phyloP scores from a whole-genome alignment of 345 rosid species.

The Citrus reticulata region DNA sequence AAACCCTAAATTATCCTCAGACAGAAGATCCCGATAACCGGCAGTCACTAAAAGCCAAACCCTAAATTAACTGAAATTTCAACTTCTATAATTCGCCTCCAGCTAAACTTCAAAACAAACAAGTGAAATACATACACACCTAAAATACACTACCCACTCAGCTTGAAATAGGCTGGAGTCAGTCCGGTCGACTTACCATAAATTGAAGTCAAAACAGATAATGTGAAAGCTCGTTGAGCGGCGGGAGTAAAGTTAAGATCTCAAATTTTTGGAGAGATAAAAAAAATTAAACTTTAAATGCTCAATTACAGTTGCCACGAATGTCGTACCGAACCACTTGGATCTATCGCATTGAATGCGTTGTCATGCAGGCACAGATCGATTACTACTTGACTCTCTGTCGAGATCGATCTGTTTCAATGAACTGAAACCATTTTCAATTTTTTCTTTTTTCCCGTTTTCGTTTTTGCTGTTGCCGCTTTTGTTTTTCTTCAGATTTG shows the following conservation, averaged over 20 bases:
- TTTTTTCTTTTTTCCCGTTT: neutral
- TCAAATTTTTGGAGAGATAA: conserved; percentile 2
- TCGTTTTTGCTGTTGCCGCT: conserved; percentile 5
- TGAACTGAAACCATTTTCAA: neutral
- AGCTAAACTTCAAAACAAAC: conserved; percentile 4
- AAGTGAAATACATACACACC: conserved; percentile 17
- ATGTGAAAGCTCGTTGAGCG: neutral
- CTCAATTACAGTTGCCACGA: conserved; percentile 19
- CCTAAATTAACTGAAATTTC: conserved; percentile 28
- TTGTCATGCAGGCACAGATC: conserved; percentile 22
- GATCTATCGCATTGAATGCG: conserved; percentile 47
- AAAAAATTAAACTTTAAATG: conserved; percentile 3
- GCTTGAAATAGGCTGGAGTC: neutral
- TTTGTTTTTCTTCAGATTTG: conserved; percentile 23
- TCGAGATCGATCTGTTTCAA: conserved; percentile 22
- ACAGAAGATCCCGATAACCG: conserved; percentile 4
- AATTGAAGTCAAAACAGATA: conserved; percentile 13
- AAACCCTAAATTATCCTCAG: conserved; percentile 34
- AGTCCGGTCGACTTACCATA: conserved; percentile 8
- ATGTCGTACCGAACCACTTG: conserved; percentile 21
- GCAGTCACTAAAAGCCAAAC: conserved; percentile 16
- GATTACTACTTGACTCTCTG: neutral
- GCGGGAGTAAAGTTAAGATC: conserved; percentile 19
- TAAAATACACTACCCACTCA: neutral
- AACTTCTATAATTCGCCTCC: conserved; percentile 6